Evolutionary conservation across 2,329 filamentous ascomycete genomes (phyloP).

Genomic region (Pyricularia grisea): DNA sequence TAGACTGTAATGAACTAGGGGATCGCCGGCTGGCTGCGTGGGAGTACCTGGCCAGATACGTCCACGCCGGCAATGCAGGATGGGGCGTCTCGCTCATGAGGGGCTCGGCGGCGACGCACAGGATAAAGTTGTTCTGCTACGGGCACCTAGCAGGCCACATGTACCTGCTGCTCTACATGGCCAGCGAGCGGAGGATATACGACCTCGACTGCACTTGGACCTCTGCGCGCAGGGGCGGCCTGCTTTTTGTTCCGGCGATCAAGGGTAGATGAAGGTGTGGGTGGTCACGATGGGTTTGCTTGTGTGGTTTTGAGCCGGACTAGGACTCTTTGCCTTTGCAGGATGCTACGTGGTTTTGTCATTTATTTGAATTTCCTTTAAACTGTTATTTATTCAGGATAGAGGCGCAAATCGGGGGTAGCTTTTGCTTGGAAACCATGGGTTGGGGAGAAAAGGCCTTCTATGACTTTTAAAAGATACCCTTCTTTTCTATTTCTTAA

Average conservation of each 20-base stretch:
- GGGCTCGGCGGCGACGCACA: conserved; percentile 24
- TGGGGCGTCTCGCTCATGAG: conserved; percentile 57
- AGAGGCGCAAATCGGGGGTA: not conserved
- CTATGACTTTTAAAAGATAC: not conserved
- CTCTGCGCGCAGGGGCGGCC: not conserved
- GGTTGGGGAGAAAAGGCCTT: not conserved
- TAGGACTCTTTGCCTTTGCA: not conserved
- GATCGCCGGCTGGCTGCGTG: conserved; percentile 41
- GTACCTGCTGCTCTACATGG: conserved; percentile 66
- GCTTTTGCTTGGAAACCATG: not conserved
- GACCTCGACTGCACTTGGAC: not conserved
- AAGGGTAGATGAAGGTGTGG: not conserved
- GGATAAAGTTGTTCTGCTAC: conserved; percentile 69
- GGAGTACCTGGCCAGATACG: conserved; percentile 49
- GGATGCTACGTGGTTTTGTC: not conserved
- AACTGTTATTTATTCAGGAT: not conserved
- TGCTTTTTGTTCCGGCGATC: conserved; percentile 2
- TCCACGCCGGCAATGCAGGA: conserved; percentile 49
- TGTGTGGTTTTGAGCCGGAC: not conserved
- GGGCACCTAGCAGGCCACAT: conserved; percentile 63
- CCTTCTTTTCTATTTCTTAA: not conserved
- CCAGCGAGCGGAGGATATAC: conserved; percentile 52
- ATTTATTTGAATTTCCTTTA: not conserved
- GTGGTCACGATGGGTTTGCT: not conserved
- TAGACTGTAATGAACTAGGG: conserved; percentile 51